Evolutionary conservation across 2,329 filamentous ascomycete species (phyloP).

Genomic region (Incumbomyces delicatus): DNA sequence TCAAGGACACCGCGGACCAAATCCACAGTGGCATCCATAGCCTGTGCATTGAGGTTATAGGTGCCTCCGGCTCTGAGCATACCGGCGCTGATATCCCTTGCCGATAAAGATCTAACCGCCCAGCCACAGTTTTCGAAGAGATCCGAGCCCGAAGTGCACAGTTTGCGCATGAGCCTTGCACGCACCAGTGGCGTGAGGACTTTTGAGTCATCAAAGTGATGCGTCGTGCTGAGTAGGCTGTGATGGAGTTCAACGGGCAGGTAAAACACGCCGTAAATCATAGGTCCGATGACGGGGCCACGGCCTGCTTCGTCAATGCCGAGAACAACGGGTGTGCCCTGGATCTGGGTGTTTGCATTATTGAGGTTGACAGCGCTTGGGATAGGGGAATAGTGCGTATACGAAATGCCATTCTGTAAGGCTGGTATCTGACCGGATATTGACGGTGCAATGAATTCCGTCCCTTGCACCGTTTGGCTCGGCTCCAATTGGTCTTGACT

Average conservation of each 20-base stretch:
- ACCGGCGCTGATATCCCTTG: slow-evolving; percentile 67
- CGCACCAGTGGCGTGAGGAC: slow-evolving; percentile 74
- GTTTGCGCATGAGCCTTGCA: slow-evolving; percentile 56
- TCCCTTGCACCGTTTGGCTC: not conserved
- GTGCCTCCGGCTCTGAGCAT: slow-evolving; percentile 55
- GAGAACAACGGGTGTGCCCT: slow-evolving; percentile 57
- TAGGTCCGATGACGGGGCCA: slow-evolving; percentile 77
- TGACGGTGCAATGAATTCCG: slow-evolving; percentile 54
- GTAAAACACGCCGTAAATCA: slow-evolving; percentile 65
- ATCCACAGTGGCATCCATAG: slow-evolving; percentile 79
- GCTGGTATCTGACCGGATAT: slow-evolving; percentile 40
- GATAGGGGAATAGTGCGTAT: slow-evolving; percentile 61
- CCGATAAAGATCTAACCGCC: slow-evolving; percentile 72
- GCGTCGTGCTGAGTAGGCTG: slow-evolving; percentile 63
- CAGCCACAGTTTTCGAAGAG: slow-evolving; percentile 64
- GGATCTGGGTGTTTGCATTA: slow-evolving; percentile 26
- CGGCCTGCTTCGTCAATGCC: slow-evolving; percentile 91
- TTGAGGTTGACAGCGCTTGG: slow-evolving; percentile 50
- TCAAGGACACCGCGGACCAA: slow-evolving; percentile 70
- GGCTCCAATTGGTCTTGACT: no score
- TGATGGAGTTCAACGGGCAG: slow-evolving; percentile 54
- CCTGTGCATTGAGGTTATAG: slow-evolving; percentile 94
- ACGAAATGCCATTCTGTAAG: slow-evolving; percentile 57
- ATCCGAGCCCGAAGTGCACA: slow-evolving; percentile 57
- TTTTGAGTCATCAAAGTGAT: slow-evolving; percentile 94